Evolutionary conservation across 345 rosid species (phyloP).

Genomic region (Eucalyptus regnans): DNA sequence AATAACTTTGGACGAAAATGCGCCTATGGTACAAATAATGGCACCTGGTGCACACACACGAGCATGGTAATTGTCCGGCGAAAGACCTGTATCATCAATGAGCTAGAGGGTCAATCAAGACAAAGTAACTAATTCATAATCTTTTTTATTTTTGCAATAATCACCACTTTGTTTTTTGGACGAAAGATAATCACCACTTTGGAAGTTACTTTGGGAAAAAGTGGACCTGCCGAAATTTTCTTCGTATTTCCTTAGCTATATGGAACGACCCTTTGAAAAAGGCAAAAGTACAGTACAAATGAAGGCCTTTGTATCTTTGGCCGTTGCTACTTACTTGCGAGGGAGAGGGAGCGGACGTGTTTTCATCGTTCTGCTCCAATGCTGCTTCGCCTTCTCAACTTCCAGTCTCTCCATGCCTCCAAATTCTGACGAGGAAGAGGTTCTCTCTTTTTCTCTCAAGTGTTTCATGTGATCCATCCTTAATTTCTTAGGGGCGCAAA

Average conservation of each 20-base stretch:
- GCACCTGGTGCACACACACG: background rate
- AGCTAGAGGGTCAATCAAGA: too few relatives aligned
- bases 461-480: background rate
- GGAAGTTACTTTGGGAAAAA: background rate
- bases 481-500: background rate
- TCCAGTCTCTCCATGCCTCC: background rate
- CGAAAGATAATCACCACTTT: background rate
- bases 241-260: background rate
- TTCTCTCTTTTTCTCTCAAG: background rate
- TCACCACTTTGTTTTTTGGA: too few relatives aligned
- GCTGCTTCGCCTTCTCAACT: background rate
- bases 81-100: too few relatives aligned
- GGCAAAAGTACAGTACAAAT: background rate
- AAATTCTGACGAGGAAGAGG: background rate
- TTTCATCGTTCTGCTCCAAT: background rate
- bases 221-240: background rate
- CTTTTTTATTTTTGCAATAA: too few relatives aligned
- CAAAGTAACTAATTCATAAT: background rate
- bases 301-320: background rate
- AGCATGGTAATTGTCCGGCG: too few relatives aligned
- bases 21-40: background rate
- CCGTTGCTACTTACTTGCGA: background rate
- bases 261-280: background rate
- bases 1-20: background rate
- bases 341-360: background rate